Conservation (phyloP, 306 rosid genomes). For the Pterocarpus macrocarpus region DNA sequence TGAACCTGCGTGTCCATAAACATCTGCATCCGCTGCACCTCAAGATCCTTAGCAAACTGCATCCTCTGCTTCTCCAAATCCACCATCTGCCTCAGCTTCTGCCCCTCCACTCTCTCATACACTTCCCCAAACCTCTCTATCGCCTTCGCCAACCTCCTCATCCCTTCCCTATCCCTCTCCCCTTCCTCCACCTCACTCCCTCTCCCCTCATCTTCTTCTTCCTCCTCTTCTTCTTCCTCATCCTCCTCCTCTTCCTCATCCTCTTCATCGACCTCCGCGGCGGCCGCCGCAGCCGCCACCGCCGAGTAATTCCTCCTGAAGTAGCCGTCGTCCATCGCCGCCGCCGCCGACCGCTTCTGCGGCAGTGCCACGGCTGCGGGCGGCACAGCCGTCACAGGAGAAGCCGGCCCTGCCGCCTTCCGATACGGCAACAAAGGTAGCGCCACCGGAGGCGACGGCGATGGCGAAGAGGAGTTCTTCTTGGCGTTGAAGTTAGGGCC, state of each 20-base stretch:
- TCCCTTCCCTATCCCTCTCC: constrained; percentile 71
- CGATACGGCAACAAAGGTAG: constrained; percentile 65
- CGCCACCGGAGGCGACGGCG: constrained; percentile 71
- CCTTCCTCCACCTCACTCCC: constrained; percentile 67
- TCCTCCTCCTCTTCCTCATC: constrained; percentile 72
- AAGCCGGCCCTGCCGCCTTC: constrained; percentile 45
- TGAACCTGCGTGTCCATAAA: constrained; percentile 93
- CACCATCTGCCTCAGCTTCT: constrained; percentile 89
- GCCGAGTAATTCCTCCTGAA: constrained; percentile 88
- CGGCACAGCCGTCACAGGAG: constrained; percentile 45
- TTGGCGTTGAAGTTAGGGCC: constrained; percentile 66
- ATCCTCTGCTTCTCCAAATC: constrained; percentile 97
- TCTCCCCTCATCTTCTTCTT: constrained; percentile 64
- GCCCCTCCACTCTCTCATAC: constrained; percentile 87
- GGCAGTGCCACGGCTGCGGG: constrained; percentile 61
- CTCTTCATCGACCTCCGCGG: constrained; percentile 71
- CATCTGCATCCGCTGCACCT: constrained; percentile 90
- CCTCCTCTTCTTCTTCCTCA: constrained; percentile 58
- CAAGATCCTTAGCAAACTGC: constrained; percentile 91
- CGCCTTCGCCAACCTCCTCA: constrained; percentile 82
- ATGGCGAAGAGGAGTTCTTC: constrained; percentile 60
- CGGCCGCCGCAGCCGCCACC: constrained; percentile 90
- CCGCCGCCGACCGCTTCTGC: constrained; percentile 69
- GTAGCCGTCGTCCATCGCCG: constrained; percentile 63
- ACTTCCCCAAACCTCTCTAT: constrained; percentile 83